Conservation (phyloP, 2,329 filamentous ascomycete genomes). For the Neonectria punicea region DNA sequence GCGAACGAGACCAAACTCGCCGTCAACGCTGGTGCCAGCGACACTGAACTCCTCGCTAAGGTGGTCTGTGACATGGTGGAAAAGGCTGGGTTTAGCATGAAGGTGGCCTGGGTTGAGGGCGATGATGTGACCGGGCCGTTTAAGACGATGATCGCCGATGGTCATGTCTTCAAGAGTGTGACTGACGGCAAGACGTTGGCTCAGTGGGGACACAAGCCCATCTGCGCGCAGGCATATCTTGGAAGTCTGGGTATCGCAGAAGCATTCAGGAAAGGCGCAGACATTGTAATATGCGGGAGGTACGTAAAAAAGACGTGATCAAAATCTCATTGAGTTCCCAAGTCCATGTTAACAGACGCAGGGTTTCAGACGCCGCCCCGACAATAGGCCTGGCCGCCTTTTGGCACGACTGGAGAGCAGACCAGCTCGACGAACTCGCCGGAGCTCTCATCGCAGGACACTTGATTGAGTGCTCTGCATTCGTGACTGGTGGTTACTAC, state of each 20-base stretch:
- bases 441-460: conserved; percentile 23
- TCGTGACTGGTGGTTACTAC: conserved; percentile 26
- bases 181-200: conserved; percentile 28
- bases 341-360: conserved; percentile 45
- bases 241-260: conserved; percentile 58
- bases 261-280: conserved; percentile 51
- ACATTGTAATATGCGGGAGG: conserved; percentile 57
- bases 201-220: conserved; percentile 25
- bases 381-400: conserved; percentile 43
- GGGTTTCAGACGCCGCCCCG: conserved; percentile 58
- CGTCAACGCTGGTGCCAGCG: conserved; percentile 51
- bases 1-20: conserved; percentile 47
- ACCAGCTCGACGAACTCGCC: conserved; percentile 21
- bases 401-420: conserved; percentile 22
- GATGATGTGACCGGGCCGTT: conserved; percentile 50
- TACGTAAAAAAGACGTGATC: conserved; percentile 38
- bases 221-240: conserved; percentile 60
- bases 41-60: conserved; percentile 51
- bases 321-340: conserved; percentile 7
- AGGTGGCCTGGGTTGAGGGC: conserved; percentile 52
- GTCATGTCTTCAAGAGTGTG: conserved; percentile 41
- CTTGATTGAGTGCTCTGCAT: conserved; percentile 26
- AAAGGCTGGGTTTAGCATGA: conserved; percentile 56
- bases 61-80: conserved; percentile 66
- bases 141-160: conserved; percentile 33